These are phyloP conservation scores for Cryptosporidium parvum DNA, from an alignment of 169 alveolate genomes.

Conservation along the genomic window DNA sequence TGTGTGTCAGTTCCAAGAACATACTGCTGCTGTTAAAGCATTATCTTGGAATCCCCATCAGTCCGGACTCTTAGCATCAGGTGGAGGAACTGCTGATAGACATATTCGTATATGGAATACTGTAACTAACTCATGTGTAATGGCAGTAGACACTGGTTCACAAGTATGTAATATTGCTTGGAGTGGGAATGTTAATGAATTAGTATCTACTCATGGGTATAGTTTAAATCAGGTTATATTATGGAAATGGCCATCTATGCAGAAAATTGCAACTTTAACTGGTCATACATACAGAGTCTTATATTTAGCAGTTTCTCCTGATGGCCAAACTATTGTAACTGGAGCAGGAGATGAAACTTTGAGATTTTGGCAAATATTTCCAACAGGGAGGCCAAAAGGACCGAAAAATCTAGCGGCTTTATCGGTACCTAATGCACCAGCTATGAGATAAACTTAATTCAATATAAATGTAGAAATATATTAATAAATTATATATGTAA, in stretches of 20 bases:
- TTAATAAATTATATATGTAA: constrained; percentile 1
- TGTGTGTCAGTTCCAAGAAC: constrained; percentile 85
- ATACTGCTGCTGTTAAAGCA: constrained; percentile 95
- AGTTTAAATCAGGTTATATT: constrained; percentile 92
- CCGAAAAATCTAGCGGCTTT: constrained; percentile 73
- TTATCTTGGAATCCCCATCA: constrained; percentile 97
- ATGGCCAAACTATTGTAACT: constrained; percentile 93
- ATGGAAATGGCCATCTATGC: constrained; percentile 94
- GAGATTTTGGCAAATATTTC: constrained; percentile 95
- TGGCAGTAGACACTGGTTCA: constrained; percentile 91
- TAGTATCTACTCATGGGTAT: constrained; percentile 96
- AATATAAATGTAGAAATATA: constrained; percentile 1
- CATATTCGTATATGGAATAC: constrained; percentile 96
- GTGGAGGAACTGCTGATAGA: constrained; percentile 98
- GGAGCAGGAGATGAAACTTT: constrained; percentile 96
- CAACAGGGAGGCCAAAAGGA: constrained; percentile 77
- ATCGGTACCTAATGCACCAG: constrained; percentile 72
- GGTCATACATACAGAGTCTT: constrained; percentile 96
- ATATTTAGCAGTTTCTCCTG: constrained; percentile 94
- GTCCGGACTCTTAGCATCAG: constrained; percentile 92
- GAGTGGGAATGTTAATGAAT: constrained; percentile 91
- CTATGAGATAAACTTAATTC: constrained; percentile 41
- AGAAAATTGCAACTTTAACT: constrained; percentile 82
- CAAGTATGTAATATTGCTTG: constrained; percentile 95
- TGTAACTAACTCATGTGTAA: constrained; percentile 84